Evolutionary conservation across 805 yeast species (phyloP).

Genomic region (Candida pseudoglaebosa): DNA sequence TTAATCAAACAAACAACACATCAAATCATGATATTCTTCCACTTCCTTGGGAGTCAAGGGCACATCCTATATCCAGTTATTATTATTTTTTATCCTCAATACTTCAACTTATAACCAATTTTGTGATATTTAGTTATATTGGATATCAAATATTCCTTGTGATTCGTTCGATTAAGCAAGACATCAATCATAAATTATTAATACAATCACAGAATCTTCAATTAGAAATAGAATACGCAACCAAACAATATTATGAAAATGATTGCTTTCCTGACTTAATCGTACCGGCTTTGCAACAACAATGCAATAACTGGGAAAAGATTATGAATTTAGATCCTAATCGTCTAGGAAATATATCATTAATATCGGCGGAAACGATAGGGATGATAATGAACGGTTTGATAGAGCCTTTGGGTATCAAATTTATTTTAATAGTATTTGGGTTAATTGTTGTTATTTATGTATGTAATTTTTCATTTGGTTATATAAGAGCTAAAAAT

Average conservation of each 20-base stretch:
- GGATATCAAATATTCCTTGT: constrained; percentile 41
- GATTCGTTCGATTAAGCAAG: constrained; percentile 48
- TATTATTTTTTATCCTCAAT: constrained; percentile 62
- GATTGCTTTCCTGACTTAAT: constrained; percentile 52
- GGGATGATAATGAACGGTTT: constrained; percentile 61
- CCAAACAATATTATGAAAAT: constrained; percentile 49
- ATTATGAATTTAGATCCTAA: constrained; percentile 63
- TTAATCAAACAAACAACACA: too few relatives aligned
- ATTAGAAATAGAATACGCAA: constrained; percentile 53
- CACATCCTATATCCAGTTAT: constrained; percentile 48
- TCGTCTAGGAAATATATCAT: constrained; percentile 46
- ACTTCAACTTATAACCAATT: constrained; percentile 53
- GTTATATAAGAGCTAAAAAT: constrained; percentile 56
- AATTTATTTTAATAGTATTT: constrained; percentile 47
- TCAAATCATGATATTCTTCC: too few relatives aligned
- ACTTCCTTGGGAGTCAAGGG: constrained; percentile 53
- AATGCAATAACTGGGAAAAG: constrained; percentile 59
- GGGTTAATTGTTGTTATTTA: constrained; percentile 46
- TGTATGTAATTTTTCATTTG: constrained; percentile 60
- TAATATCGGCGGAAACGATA: constrained; percentile 56
- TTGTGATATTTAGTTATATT: constrained; percentile 42
- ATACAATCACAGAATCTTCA: constrained; percentile 43
- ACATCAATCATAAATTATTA: constrained; percentile 49
- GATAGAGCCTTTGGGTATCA: constrained; percentile 63
- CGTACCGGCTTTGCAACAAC: constrained; percentile 54